phyloP scores from a whole-genome alignment of 345 rosid species.

The Brassica cretica region DNA sequence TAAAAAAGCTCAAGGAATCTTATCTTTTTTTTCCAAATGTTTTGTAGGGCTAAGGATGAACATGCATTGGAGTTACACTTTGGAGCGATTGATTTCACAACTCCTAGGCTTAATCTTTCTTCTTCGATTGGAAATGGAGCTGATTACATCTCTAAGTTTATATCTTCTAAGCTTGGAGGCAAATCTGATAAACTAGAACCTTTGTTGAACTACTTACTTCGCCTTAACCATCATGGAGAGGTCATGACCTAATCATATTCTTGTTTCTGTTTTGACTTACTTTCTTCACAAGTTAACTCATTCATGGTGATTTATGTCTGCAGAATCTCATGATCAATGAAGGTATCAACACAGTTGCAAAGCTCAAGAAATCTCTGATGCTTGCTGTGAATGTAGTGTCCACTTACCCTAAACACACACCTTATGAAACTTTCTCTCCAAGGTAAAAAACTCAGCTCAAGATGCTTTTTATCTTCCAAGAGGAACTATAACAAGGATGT shows the following conservation, averaged over 20 bases:
- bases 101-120: slow-evolving; percentile 65
- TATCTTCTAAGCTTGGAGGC: slow-evolving; percentile 56
- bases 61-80: slow-evolving; percentile 83
- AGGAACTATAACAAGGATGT: background rate
- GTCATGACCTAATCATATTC: slow-evolving; percentile 39
- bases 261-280: slow-evolving; percentile 6
- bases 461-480: background rate
- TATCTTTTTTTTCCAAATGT: background rate
- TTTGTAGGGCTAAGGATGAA: slow-evolving; percentile 80
- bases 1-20: background rate
- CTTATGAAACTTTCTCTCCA: slow-evolving; percentile 59
- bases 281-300: slow-evolving; percentile 11
- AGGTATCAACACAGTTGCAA: slow-evolving; percentile 52
- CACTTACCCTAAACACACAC: slow-evolving; percentile 52
- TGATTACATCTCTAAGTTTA: slow-evolving; percentile 61
- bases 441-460: slow-evolving; percentile 43
- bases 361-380: slow-evolving; percentile 64
- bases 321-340: slow-evolving; percentile 80
- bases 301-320: background rate
- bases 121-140: slow-evolving; percentile 83
- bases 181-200: slow-evolving; percentile 41
- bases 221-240: slow-evolving; percentile 76
- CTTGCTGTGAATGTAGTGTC: slow-evolving; percentile 55
- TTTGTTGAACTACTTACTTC: slow-evolving; percentile 60
- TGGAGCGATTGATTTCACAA: slow-evolving; percentile 65